These are phyloP conservation scores for Rhizophlyctis rosea DNA, from an alignment of 192 early-diverging fungal genomes.

Conservation along the genomic window DNA sequence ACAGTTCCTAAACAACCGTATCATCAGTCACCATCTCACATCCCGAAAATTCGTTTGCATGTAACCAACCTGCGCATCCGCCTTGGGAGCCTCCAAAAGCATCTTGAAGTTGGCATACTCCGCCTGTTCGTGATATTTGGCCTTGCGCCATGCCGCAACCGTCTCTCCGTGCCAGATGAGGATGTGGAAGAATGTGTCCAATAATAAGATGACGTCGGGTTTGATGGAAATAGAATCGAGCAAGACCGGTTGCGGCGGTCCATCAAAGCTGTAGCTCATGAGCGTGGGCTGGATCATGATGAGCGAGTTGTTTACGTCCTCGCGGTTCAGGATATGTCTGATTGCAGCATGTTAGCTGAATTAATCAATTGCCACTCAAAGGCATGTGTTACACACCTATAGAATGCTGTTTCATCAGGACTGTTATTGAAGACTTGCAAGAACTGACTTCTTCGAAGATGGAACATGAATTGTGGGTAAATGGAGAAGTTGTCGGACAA, in stretches of 20 bases:
- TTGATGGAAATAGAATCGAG: constrained; percentile 99
- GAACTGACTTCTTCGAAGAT: constrained; percentile 93
- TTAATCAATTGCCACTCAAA: constrained; percentile 3
- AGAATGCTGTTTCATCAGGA: constrained; percentile 96
- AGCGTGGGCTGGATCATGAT: constrained; percentile 99
- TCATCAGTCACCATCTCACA: not conserved
- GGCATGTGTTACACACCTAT: constrained; percentile 48
- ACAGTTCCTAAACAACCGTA: constrained; percentile 63
- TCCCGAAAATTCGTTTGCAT: not conserved
- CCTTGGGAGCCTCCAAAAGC: constrained; percentile 84
- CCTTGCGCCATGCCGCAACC: constrained; percentile 94
- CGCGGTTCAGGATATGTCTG: constrained; percentile 89
- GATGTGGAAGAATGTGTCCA: constrained; percentile 99
- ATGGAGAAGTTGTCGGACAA: constrained; percentile 92
- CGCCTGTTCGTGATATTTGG: constrained; percentile 91
- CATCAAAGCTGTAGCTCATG: constrained; percentile 87
- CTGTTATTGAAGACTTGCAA: constrained; percentile 98
- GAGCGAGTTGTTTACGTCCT: constrained; percentile 94
- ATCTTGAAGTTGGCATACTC: constrained; percentile 93
- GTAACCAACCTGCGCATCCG: constrained; percentile 67
- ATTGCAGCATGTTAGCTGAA: constrained; percentile 17
- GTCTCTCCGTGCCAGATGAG: constrained; percentile 99
- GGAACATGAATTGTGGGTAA: constrained; percentile 99
- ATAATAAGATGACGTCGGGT: constrained; percentile 82
- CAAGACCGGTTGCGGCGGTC: constrained; percentile 82